Percentiles rank a stretch among this genome's conserved stretches.
Evolutionary conservation across 2,329 filamentous ascomycete species (phyloP).

Genomic region (Tolypocladium sp.): DNA sequence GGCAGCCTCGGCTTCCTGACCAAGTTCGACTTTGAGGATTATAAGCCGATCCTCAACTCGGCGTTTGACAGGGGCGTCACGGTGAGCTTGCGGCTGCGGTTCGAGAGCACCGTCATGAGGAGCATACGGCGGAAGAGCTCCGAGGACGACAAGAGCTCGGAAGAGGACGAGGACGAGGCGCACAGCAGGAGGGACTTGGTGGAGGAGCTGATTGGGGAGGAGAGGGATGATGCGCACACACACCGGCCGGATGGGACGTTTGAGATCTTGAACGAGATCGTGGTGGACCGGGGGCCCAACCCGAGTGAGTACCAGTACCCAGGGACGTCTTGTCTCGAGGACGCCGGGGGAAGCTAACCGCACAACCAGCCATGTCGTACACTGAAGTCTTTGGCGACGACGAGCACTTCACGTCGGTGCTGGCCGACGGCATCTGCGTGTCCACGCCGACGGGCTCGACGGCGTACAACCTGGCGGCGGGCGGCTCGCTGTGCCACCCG

Average conservation of each 20-base stretch:
- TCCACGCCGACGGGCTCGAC: constrained; percentile 92
- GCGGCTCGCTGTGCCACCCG: constrained; percentile 89
- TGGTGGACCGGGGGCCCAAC: constrained; percentile 88
- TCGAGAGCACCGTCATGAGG: constrained; percentile 91
- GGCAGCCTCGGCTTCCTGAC: constrained; percentile 92
- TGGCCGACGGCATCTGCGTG: constrained; percentile 88
- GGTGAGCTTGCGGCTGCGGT: constrained; percentile 77
- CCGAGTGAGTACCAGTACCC: constrained; percentile 52
- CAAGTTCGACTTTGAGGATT: constrained; percentile 85
- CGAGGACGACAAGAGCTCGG: constrained; percentile 13
- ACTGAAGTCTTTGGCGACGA: constrained; percentile 92
- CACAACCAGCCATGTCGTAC: constrained; percentile 65
- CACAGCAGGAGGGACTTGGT: constrained; percentile 57
- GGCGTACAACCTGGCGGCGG: constrained; percentile 90
- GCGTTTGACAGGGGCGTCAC: constrained; percentile 79
- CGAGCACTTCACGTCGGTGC: constrained; percentile 87
- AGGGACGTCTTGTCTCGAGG: background rate
- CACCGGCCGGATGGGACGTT: constrained; percentile 77
- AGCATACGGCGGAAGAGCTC: constrained; percentile 42
- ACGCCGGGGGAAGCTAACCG: background rate
- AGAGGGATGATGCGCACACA: constrained; percentile 73
- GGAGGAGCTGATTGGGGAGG: constrained; percentile 82
- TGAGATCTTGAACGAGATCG: constrained; percentile 94
- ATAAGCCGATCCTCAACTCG: constrained; percentile 56
- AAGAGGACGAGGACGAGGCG: constrained; percentile 27